Conservation (phyloP, 768 basidiomycete genomes). For the Trametes elegans region DNA sequence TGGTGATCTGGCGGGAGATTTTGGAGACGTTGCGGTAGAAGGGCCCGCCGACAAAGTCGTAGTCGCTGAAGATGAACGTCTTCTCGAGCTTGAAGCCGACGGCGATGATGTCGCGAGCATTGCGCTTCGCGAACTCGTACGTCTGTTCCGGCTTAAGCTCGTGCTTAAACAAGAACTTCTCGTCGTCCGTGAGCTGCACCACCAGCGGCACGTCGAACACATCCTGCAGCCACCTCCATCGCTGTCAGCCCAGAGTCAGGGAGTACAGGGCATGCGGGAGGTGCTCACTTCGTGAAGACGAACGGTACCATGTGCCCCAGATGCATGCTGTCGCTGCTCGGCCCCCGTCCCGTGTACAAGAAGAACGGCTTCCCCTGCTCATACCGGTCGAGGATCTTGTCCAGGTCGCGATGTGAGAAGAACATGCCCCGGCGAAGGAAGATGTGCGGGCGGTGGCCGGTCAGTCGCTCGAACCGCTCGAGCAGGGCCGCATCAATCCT, state of each 20-base stretch:
- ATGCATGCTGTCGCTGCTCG: conserved; percentile 96
- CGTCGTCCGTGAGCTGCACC: conserved; percentile 98
- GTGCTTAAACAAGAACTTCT: conserved; percentile 98
- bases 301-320: conserved; percentile 98
- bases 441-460: conserved; percentile 84
- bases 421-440: conserved; percentile 91
- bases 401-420: conserved; percentile 97
- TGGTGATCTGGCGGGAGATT: conserved; percentile 90
- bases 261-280: not conserved
- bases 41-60: conserved; percentile 83
- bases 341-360: conserved; percentile 96
- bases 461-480: conserved; percentile 86
- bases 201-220: conserved; percentile 94
- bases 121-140: conserved; percentile 74
- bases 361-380: conserved; percentile 98
- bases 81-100: conserved; percentile 89
- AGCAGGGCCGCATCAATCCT: conserved; percentile 73
- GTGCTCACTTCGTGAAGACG: conserved; percentile 87
- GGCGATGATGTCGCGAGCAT: conserved; percentile 96
- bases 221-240: conserved; percentile 87
- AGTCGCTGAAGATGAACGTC: conserved; percentile 97
- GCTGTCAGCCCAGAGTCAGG: too few species aligned
- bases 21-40: conserved; percentile 95
- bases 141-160: conserved; percentile 90
- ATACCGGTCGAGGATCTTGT: conserved; percentile 90